Percentiles rank a stretch among this genome's conserved stretches.
Evolutionary conservation across 2,329 filamentous ascomycete species (phyloP).

Genomic region (Botrytis paeoniae): DNA sequence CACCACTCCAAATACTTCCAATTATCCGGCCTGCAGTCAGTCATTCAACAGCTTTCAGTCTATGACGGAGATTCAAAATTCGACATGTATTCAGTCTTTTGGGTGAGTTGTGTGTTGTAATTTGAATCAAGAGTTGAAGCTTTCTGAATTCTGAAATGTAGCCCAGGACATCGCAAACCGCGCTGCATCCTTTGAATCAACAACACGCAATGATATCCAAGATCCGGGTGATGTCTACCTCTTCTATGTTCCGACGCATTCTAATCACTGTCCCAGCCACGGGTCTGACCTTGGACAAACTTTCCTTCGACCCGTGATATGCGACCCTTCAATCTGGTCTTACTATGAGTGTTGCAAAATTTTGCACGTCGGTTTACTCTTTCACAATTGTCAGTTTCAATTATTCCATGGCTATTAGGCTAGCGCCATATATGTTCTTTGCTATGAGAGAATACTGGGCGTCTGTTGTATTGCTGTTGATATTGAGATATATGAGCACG

Average conservation of each 20-base stretch:
- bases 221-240: neutral
- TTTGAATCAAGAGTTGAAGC: neutral
- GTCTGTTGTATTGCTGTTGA: neutral
- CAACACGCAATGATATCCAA: neutral
- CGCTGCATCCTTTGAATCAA: neutral
- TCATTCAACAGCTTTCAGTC: neutral
- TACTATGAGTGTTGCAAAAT: neutral
- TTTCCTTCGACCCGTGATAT: neutral
- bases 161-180: neutral
- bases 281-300: neutral
- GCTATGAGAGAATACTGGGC: neutral
- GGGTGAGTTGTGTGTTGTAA: neutral
- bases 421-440: neutral
- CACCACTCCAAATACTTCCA: neutral
- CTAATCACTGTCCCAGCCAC: neutral
- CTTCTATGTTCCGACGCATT: neutral
- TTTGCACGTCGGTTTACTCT: neutral
- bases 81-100: neutral
- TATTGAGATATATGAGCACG: neutral
- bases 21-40: neutral
- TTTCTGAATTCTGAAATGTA: neutral
- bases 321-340: neutral
- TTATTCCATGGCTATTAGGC: neutral
- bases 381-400: neutral
- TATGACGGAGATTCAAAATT: neutral